Evolutionary conservation across 768 basidiomycete genomes (phyloP), one percentile per base, ranked within the genome.

Genomic region (Phaffia australis): DNA sequence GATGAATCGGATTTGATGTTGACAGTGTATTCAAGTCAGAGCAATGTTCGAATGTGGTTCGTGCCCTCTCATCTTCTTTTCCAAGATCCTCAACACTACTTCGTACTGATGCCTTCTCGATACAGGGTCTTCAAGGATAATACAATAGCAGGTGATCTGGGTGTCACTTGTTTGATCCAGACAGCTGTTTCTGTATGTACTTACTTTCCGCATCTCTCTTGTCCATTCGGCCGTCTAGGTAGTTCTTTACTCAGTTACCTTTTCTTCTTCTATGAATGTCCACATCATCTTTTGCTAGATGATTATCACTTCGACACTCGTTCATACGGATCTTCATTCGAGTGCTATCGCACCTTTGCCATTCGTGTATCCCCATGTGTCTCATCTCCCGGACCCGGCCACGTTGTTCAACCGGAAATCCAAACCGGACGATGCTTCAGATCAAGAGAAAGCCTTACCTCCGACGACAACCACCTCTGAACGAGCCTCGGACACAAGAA

Each of bases 221-320:
- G 23, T 14, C 11, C 14, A 18, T 54, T 42, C 18, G n/a, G n/a
- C 56, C 32, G 25, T 57, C 55, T 9, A 25, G 8, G 27, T 8
- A n/a, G 18, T 1, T 16, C 46, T 29, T 48, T 21, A 55, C 29
- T 14, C 29, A 8, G 1, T 42, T 1, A n/a, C 57, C 25, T 19
- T 30, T 50, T 15, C 27, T 60, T 32, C 57, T 19, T 23, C 27
- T 14, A 15, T 42, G 35, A 4, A 42, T 11, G 11, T 11, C 6
- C 35, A 42, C 25, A 18, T 2, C 8, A 55, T 70, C 18, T 67
- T 69, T n/a, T n/a, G n/a, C 21, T 71, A 72, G 55, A 77, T 77
- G 76, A 63, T 77, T 66, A 77, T 77, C 63, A 73, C 76, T n/a
- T 76, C 75, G 9, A 74, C 75, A 3, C 72, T 77, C 59, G 75